Evolutionary conservation across 1,284 basidiomycete species (phyloP), one percentile per base, ranked within the genome.

Genomic region (Leccinum subrobustum): DNA sequence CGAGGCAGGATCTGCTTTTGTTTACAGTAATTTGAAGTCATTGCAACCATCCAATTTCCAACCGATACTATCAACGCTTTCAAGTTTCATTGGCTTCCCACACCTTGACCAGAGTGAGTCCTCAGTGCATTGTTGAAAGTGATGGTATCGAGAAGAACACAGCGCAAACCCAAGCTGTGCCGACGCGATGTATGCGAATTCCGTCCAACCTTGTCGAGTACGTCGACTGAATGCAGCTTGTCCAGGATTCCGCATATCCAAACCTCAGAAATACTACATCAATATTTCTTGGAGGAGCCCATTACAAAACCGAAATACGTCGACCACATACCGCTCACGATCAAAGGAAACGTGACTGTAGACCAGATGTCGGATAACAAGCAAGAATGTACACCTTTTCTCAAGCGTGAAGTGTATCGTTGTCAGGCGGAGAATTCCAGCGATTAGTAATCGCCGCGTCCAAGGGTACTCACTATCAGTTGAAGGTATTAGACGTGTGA

Each of bases 21-120:
- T 52, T 55, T 57, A n/a, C n/a, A n/a, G n/a, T 65, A 3, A 39
- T 39, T 98, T 70, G 95, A 98, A 80, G 95, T 95, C 63, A 98
- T 98, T 73, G 85, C 91, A 57, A 97, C 98, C 78, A 96, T 98
- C 81, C 97, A 98, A 76, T 81, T 98, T 58, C 4, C 37, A n/a
- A 42, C 5, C 39, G 1, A n/a, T 42, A 42, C 16, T 3, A 39
- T 0, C n/a, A 39, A n/a, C 37, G 7, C 37, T 39, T 39, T n/a
- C 37, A 42, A 42, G 8, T 0, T 42, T n/a, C n/a, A 9, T 42
- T n/a, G 39, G 39, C n/a, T n/a, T 42, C 4, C 35, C 7, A 39
- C 1, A 39, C 39, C n/a, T 42, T 18, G 5, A 42, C 39, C n/a
- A 18, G 39, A 14, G 39, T n/a, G 3, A 42, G 5, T 18, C n/a